Evolutionary conservation across 2,329 filamentous ascomycete species (phyloP).

Genomic region (Colletotrichum agaves): DNA sequence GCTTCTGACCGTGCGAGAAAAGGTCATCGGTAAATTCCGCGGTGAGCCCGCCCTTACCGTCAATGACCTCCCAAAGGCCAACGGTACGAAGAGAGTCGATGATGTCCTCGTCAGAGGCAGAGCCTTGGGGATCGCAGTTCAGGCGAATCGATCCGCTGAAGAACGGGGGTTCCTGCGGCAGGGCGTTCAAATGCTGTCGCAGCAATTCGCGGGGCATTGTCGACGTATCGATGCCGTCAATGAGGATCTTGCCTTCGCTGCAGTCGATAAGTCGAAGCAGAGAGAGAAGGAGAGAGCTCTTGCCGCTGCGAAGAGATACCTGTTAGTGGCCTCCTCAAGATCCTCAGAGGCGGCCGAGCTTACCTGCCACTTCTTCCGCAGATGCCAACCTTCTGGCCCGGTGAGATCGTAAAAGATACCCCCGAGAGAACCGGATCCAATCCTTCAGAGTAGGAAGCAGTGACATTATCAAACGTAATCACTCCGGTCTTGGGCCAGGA

Average conservation of each 20-base stretch:
- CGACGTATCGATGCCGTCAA: constrained; percentile 55
- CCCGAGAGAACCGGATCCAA: not conserved
- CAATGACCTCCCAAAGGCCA: constrained; percentile 54
- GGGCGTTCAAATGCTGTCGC: constrained; percentile 49
- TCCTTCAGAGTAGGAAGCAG: constrained; percentile 42
- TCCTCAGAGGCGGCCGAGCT: too few species aligned
- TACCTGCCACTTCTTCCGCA: constrained; percentile 50
- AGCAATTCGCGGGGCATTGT: constrained; percentile 40
- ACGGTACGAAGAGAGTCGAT: constrained; percentile 57
- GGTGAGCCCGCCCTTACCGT: constrained; percentile 51
- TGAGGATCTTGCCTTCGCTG: constrained; percentile 51
- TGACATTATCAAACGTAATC: constrained; percentile 44
- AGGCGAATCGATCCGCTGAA: constrained; percentile 58
- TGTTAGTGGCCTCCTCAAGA: too few species aligned
- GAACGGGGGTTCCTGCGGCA: constrained; percentile 64
- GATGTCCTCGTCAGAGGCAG: constrained; percentile 54
- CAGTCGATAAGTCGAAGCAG: constrained; percentile 61
- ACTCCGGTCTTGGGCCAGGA: constrained; percentile 45
- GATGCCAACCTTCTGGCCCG: constrained; percentile 46
- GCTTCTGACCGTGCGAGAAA: constrained; percentile 57
- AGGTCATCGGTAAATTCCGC: constrained; percentile 45
- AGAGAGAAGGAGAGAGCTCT: constrained; percentile 50
- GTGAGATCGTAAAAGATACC: not conserved
- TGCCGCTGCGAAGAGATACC: too few species aligned
- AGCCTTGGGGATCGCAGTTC: constrained; percentile 58